phyloP scores from a whole-genome alignment of 345 rosid genomes.

The Draba incana region DNA sequence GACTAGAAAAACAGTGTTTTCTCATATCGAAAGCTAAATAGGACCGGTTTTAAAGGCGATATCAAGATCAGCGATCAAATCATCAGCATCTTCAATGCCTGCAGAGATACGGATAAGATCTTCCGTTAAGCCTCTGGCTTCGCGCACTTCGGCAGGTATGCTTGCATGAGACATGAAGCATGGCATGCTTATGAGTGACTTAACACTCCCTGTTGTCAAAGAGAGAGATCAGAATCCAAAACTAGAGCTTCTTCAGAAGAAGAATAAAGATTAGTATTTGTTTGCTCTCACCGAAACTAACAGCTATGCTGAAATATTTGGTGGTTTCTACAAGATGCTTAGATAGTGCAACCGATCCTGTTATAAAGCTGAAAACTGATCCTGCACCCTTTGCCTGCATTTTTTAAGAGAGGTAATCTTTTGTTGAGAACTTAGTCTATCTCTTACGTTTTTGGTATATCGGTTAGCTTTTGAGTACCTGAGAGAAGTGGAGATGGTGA shows the following conservation, averaged over 20 bases:
- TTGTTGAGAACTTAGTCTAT: neutral
- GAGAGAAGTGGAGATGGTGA: constrained; percentile 81
- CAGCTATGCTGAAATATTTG: constrained; percentile 90
- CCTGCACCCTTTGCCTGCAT: constrained; percentile 95
- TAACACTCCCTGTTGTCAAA: constrained; percentile 75
- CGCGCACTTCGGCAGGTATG: constrained; percentile 76
- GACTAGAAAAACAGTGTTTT: neutral
- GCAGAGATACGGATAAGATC: constrained; percentile 90
- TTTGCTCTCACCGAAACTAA: constrained; percentile 82
- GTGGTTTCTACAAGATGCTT: constrained; percentile 89
- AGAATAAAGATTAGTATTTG: neutral
- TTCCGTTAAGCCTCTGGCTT: constrained; percentile 89
- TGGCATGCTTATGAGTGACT: constrained; percentile 96
- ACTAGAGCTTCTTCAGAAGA: neutral
- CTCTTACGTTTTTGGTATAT: neutral
- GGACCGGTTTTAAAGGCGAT: constrained; percentile 73
- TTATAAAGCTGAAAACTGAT: constrained; percentile 87
- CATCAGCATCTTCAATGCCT: constrained; percentile 92
- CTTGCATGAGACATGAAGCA: constrained; percentile 99
- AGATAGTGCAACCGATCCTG: constrained; percentile 87
- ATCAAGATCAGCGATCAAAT: constrained; percentile 84
- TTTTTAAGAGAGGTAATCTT: constrained; percentile 10
- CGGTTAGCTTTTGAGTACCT: constrained; percentile 50
- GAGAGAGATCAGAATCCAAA: constrained; percentile 8
- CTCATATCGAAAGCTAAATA: constrained; percentile 11